Base-by-base conservation (phyloP, 768 basidiomycete species). In the Kockovaella imperatae region DNA sequence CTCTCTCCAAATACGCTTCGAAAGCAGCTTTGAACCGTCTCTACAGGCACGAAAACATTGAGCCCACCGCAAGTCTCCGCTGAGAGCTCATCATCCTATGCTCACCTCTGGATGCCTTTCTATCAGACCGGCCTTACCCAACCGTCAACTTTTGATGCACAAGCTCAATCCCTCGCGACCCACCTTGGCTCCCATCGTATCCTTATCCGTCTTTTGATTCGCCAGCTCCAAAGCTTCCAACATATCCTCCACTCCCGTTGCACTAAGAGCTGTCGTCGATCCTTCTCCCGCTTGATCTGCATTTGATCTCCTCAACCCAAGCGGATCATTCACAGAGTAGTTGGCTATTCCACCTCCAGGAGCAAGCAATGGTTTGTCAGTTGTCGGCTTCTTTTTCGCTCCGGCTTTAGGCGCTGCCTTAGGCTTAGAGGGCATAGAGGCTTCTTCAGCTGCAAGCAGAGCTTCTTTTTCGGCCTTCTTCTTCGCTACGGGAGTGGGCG, bases 21-120 rank as follows among this genome's bases (percentile, higher is more conserved):
- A 83, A 87, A n/a, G 87, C 84, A 46, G 81, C 86, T 80, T 93
- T 91, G 78, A 86, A 88, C 51, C 89, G 83, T 70, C 87, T 80
- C 86, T 91, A 69, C 18, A 11, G 10, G 5, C 8, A 40, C 13
- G 35, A 5, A 43, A 15, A n/a, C 17, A 18, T n/a, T n/a, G 11
- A 15, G 3, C 8, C 14, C 21, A 39, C 45, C 47, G 45, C 42
- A 25, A 31, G 18, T 1, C 13, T 17, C 40, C 28, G 4, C 25
- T 8, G n/a, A 18, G 26, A 1, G 4, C 29, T 20, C 2, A 11
- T 7, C 10, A 13, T 15, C 10, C 18, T 50, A 4, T 17, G 72
- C 78, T 40, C 61, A 88, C 87, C 81, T 95, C 90, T 43, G 90
- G 90, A 77, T 95, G 90, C 46, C 77, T 78, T 74, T 95, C 89